Percentiles rank a stretch among this genome's conserved stretches.
These are phyloP conservation scores for Clavaria fumosa DNA, from an alignment of 768 basidiomycete species.

Conservation along the genomic window DNA sequence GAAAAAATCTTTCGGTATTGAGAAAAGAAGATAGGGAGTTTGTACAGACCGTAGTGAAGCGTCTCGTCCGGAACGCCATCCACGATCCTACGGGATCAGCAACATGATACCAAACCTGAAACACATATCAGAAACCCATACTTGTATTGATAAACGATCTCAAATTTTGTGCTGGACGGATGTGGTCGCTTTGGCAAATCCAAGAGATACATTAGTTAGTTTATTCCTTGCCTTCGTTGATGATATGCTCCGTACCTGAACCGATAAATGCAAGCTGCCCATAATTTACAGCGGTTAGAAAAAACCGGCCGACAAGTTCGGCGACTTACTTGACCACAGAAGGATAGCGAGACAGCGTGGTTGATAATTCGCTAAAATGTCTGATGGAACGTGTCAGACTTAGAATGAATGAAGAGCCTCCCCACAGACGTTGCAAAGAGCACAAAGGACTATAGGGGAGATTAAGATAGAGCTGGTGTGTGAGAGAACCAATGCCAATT, in stretches of 20 bases:
- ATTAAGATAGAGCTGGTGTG: constrained; percentile 1
- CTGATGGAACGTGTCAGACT: constrained; percentile 21
- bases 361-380: constrained; percentile 69
- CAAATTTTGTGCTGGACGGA: constrained; percentile 39
- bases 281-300: not conserved
- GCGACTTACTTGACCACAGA: constrained; percentile 60
- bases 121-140: constrained; percentile 13
- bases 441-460: constrained; percentile 45
- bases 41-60: constrained; percentile 53
- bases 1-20: too few relatives aligned
- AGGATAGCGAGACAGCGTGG: constrained; percentile 61
- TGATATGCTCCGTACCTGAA: constrained; percentile 56
- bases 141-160: constrained; percentile 71
- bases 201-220: not conserved
- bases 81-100: constrained; percentile 35
- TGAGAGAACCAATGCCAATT: constrained; percentile 8
- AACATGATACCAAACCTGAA: not conserved
- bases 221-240: too few relatives aligned
- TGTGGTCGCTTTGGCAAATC: constrained; percentile 36
- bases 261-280: constrained; percentile 63
- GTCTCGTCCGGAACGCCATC: constrained; percentile 50
- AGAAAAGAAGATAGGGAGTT: constrained; percentile 3
- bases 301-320: not conserved
- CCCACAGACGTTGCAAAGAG: constrained; percentile 75
- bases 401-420: not conserved